Evolutionary conservation across 192 early-diverging fungal species (phyloP), one percentile per base, ranked within the genome.

Genomic region (Funneliformis geosporum): DNA sequence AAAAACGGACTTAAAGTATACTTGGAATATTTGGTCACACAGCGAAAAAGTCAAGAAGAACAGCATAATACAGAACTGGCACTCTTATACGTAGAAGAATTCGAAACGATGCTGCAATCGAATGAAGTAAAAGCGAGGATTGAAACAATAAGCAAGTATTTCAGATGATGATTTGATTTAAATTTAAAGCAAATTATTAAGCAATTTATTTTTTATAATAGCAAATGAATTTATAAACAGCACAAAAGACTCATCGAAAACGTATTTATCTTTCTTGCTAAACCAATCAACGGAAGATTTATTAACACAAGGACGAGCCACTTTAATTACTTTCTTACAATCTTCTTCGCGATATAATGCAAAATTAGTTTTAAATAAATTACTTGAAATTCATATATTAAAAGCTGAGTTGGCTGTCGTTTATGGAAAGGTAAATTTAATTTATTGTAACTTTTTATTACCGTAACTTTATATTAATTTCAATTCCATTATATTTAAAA

Each of bases 1-100:
- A 79, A 81, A 25, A 80, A 76, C 0, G 83, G 82, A 6, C 67
- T 84, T 18, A 76, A 80, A 42, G 75, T 71, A 7, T 90, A 89
- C 65, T 70, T 90, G 2, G 89, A 90, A 67, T 88, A 90, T 67
- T 43, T 90, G 3, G 88, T 90, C 1, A 27, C 80, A n/a, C 76
- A 80, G 12, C 79, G 84, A 47, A 86, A 85, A 59, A 89, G 88
- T 60, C 83, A 86, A 25, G 77, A 71, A 59, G 78, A 81, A 27
- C 72, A 76, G 14, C 78, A 87, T 67, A 84, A 87, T 70, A 87
- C 84, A 2, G 66, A 80, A 50, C 76, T 85, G 18, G 83, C 80
- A n/a, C 79, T 79, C 38, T 79, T 80, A 33, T 85, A 85, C 69
- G 79, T 85, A 21, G 21, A 81, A 8, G 84, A 85, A 71, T 80